Percentiles rank a stretch among this genome's conserved stretches.
These are phyloP conservation scores for Grosmannia clavigera DNA, from an alignment of 2,329 filamentous ascomycete genomes.

Conservation along the genomic window DNA sequence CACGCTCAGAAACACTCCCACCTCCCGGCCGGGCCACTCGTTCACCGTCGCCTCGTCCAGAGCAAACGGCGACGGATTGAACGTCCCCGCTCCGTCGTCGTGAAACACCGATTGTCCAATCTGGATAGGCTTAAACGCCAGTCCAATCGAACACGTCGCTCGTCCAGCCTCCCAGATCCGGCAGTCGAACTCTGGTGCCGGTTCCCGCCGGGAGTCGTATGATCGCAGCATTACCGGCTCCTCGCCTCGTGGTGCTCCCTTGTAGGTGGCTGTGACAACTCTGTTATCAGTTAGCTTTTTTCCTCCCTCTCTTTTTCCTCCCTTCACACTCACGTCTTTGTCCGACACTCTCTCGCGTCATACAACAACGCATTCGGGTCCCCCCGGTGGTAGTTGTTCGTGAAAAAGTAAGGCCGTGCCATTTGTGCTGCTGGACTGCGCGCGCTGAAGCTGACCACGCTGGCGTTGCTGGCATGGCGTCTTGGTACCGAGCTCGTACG, in stretches of 20 bases:
- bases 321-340: constrained; percentile 61
- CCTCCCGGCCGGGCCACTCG: constrained; percentile 87
- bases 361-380: constrained; percentile 83
- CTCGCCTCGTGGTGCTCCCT: constrained; percentile 59
- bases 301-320: neutral
- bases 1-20: constrained; percentile 84
- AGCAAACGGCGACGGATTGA: constrained; percentile 76
- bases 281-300: constrained; percentile 31
- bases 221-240: constrained; percentile 70
- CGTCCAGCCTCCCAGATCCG: constrained; percentile 95
- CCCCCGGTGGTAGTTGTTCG: constrained; percentile 43
- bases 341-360: constrained; percentile 71
- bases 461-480: constrained; percentile 66
- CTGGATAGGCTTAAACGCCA: constrained; percentile 92
- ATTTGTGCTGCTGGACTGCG: constrained; percentile 47
- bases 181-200: constrained; percentile 81
- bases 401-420: constrained; percentile 36
- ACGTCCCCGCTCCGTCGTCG: constrained; percentile 82
- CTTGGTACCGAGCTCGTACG: constrained; percentile 31
- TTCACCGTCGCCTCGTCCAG: constrained; percentile 86
- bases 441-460: constrained; percentile 68
- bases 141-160: constrained; percentile 79
- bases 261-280: constrained; percentile 82
- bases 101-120: constrained; percentile 91
- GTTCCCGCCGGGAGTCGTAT: constrained; percentile 89